These are phyloP conservation scores for Xylaria sp. DNA, from an alignment of 495 filamentous ascomycete genomes.

Conservation along the genomic window DNA sequence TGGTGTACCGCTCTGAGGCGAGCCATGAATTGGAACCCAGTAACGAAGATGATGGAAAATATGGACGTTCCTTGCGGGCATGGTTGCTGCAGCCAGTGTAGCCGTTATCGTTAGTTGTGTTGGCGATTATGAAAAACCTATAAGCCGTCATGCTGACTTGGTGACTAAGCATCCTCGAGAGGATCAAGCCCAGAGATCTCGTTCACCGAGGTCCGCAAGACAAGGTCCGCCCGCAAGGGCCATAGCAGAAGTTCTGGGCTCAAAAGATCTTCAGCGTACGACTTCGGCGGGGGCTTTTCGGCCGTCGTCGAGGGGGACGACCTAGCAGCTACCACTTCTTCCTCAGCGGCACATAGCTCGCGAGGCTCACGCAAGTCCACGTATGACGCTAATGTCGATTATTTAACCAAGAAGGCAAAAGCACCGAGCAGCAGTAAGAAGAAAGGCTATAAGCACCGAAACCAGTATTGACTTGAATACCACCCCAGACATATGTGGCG, in stretches of 20 bases:
- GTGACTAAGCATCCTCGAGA: constrained; percentile 29
- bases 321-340: constrained; percentile 24
- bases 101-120: constrained; percentile 30
- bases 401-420: constrained; percentile 39
- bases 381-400: constrained; percentile 36
- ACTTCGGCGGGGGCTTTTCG: constrained; percentile 34
- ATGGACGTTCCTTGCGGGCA: constrained; percentile 51
- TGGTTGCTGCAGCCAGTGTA: constrained; percentile 50
- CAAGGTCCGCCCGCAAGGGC: constrained; percentile 36
- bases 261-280: constrained; percentile 36
- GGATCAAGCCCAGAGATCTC: constrained; percentile 38
- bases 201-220: constrained; percentile 41
- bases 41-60: constrained; percentile 43
- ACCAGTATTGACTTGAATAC: constrained; percentile 31
- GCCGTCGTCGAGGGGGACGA: constrained; percentile 37
- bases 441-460: constrained; percentile 40
- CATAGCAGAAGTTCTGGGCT: constrained; percentile 33
- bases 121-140: not conserved
- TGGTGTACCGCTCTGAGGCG: constrained; percentile 46
- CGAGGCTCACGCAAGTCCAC: constrained; percentile 32
- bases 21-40: constrained; percentile 45
- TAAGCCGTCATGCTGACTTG: constrained; percentile 18
- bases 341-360: constrained; percentile 30
- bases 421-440: constrained; percentile 38
- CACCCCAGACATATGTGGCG: not conserved